These are phyloP conservation scores for Aspergillus ostianus DNA, from an alignment of 495 filamentous ascomycete genomes.

Conservation along the genomic window DNA sequence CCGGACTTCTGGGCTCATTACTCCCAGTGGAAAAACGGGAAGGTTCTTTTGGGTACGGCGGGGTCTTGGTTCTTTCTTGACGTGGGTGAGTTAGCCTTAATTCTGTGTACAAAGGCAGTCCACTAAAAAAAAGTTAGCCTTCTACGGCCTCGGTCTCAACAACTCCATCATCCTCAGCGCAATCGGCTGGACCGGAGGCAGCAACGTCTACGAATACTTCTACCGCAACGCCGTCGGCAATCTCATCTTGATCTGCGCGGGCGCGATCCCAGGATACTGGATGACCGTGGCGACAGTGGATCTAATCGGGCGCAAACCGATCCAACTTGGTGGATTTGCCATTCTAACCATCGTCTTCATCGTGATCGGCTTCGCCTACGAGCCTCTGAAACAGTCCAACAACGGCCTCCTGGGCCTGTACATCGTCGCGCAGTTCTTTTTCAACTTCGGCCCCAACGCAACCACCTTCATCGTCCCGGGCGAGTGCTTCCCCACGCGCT, in stretches of 20 bases:
- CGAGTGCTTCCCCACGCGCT: constrained; percentile 86
- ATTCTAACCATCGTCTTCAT: constrained; percentile 75
- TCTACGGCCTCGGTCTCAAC: constrained; percentile 79
- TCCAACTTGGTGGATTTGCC: constrained; percentile 74
- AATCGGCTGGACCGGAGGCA: constrained; percentile 63
- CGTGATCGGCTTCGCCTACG: constrained; percentile 69
- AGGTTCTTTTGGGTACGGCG: constrained; percentile 71
- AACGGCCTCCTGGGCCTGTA: constrained; percentile 68
- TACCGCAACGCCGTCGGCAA: constrained; percentile 73
- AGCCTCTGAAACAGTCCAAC: constrained; percentile 40
- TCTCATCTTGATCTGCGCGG: constrained; percentile 70
- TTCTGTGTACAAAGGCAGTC: too few relatives aligned
- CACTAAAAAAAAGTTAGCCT: constrained; percentile 50
- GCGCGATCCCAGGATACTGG: constrained; percentile 79
- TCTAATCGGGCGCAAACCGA: constrained; percentile 72
- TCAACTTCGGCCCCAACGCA: constrained; percentile 83
- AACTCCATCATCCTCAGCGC: constrained; percentile 64
- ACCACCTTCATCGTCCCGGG: constrained; percentile 91
- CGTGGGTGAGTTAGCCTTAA: constrained; percentile 35
- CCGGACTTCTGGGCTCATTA: constrained; percentile 65
- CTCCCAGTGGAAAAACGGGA: constrained; percentile 62
- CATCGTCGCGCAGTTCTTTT: constrained; percentile 81
- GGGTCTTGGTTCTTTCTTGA: constrained; percentile 80
- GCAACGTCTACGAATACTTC: constrained; percentile 59
- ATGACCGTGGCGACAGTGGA: constrained; percentile 68